phyloP scores from a whole-genome alignment of 495 filamentous ascomycete genomes.

The Daldinia vernicosa region DNA sequence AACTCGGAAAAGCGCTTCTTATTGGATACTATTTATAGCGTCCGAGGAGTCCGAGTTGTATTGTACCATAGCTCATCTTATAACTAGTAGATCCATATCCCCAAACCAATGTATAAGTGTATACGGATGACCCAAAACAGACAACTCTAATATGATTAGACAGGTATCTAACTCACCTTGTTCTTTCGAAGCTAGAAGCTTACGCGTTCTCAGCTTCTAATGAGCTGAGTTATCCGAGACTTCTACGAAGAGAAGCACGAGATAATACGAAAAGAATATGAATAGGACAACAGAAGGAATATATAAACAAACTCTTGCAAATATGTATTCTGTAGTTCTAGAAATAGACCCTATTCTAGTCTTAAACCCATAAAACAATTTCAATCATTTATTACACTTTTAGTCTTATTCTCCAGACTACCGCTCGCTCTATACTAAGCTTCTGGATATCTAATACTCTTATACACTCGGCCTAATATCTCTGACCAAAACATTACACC shows the following conservation, averaged over 20 bases:
- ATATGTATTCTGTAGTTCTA: background rate
- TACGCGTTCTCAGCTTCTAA: too few species aligned
- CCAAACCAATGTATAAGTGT: background rate
- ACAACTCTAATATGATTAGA: background rate
- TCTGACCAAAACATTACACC: background rate
- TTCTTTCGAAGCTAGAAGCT: too few species aligned
- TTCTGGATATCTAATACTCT: background rate
- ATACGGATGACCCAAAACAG: background rate
- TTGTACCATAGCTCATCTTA: background rate
- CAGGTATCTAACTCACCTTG: background rate
- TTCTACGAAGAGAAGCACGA: background rate
- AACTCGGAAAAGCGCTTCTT: background rate
- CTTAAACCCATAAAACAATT: background rate
- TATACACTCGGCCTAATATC: background rate
- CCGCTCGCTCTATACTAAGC: background rate
- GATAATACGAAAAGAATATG: background rate
- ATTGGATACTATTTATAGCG: background rate
- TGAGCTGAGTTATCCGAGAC: background rate
- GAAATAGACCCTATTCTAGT: background rate
- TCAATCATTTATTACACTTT: background rate
- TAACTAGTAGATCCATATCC: background rate
- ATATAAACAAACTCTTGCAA: background rate
- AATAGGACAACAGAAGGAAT: background rate
- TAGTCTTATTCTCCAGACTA: background rate
- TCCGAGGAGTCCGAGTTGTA: background rate